Evolutionary conservation across 257 asterid genomes (phyloP), one percentile per base, ranked within the genome.

Genomic region (Nicotiana tomentosiformis): DNA sequence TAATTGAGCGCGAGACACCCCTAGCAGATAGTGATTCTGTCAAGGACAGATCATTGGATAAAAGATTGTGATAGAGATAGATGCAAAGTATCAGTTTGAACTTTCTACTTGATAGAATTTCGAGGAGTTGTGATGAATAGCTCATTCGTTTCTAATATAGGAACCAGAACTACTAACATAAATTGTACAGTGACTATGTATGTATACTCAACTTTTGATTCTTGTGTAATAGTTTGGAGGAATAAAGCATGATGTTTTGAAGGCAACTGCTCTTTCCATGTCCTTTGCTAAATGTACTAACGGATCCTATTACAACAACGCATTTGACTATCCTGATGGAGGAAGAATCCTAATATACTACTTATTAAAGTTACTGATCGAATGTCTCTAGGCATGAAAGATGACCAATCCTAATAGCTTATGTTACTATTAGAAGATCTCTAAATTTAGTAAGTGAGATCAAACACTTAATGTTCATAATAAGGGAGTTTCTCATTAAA

Each of bases 1-100:
- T 84, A 1, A 57, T 78, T 26, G 92, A 86, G 79, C 79, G 77
- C n/a, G 90, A 89, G 60, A 16, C 35, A 57, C 60, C 51, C 10
- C 82, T 81, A 5, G 43, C 61, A 64, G 89, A 84, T 83, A 81
- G 68, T 55, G 91, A 74, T 74, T 74, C 80, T 23, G 64, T 74
- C 43, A 74, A 53, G 5, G 80, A 61, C 11, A 51, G 80, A 74
- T 20, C 80, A 15, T 74, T 51, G 80, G 80, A 74, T 23, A 12
- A 26, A 7, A 49, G 43, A 74, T 23, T 14, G 26, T 30, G 43
- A 74, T 51, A 74, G 78, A 72, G 15, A n/a, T 72, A 72, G 15
- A n/a, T 72, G 35, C 58, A 74, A 4, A 74, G 43, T 26, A 74
- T 74, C 43, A 29, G 26, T 74, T 74, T 26, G 43, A 72, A 26